Percentiles rank a stretch among this genome's conserved stretches.
These are phyloP conservation scores for Waltiozyma sp. DNA, from an alignment of 1,139 yeast genomes.

Conservation along the genomic window DNA sequence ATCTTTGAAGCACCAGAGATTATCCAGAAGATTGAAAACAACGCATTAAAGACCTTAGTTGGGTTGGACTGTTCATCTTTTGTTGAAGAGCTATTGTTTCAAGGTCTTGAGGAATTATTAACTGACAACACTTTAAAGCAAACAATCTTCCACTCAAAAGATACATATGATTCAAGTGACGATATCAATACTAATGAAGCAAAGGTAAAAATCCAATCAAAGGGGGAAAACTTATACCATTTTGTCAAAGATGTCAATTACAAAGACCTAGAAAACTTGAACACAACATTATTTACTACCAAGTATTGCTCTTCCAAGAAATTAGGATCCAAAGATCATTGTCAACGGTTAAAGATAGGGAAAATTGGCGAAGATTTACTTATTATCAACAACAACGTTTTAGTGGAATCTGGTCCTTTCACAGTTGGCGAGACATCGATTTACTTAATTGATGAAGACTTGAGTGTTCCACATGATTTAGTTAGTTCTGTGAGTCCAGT, in stretches of 20 bases:
- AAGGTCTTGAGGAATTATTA: slow-evolving; percentile 46
- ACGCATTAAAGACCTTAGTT: slow-evolving; percentile 61
- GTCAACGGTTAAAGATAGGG: slow-evolving; percentile 35
- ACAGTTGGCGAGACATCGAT: slow-evolving; percentile 48
- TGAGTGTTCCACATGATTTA: slow-evolving; percentile 44
- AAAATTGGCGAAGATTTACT: slow-evolving; percentile 29
- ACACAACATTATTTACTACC: slow-evolving; percentile 30
- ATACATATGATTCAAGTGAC: slow-evolving; percentile 18
- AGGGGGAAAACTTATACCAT: slow-evolving; percentile 49
- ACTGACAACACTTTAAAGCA: slow-evolving; percentile 42
- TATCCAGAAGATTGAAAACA: slow-evolving; percentile 33
- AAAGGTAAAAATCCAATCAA: slow-evolving; percentile 16
- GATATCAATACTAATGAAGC: not conserved
- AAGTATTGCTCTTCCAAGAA: slow-evolving; percentile 30
- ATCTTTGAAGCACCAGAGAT: slow-evolving; percentile 32
- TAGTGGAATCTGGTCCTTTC: slow-evolving; percentile 33
- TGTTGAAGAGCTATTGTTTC: slow-evolving; percentile 58
- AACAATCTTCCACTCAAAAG: slow-evolving; percentile 38
- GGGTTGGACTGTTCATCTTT: slow-evolving; percentile 61
- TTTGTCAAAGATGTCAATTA: slow-evolving; percentile 41
- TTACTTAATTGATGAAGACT: slow-evolving; percentile 49
- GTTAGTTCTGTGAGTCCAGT: slow-evolving; percentile 43
- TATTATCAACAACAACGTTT: slow-evolving; percentile 35
- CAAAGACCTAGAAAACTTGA: slow-evolving; percentile 15
- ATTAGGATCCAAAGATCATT: slow-evolving; percentile 27